Percentiles rank a stretch among this genome's conserved stretches.
Conservation (phyloP, 169 alveolate species). For the Eimeria sp. region DNA sequence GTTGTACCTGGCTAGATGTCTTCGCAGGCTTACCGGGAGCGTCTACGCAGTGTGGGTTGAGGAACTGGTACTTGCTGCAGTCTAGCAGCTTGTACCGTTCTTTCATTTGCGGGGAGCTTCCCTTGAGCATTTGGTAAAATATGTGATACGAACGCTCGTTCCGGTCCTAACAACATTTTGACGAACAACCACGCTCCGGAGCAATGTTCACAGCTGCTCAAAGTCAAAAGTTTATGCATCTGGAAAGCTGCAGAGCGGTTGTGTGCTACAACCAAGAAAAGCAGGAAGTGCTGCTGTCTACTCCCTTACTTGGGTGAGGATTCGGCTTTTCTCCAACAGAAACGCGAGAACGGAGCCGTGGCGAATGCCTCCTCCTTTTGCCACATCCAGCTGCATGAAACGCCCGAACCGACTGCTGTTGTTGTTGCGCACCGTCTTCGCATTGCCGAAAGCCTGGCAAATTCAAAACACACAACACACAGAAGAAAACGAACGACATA, state of each 20-base stretch:
- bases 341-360: slow-evolving; percentile 96
- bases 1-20: neutral
- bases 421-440: slow-evolving; percentile 98
- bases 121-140: slow-evolving; percentile 97
- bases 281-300: slow-evolving; percentile 78
- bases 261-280: too few species aligned
- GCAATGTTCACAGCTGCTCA: neutral
- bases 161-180: slow-evolving; percentile 62
- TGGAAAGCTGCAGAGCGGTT: too few species aligned
- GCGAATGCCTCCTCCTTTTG: slow-evolving; percentile 94
- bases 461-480: slow-evolving; percentile 94
- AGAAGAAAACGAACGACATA: slow-evolving; percentile 92
- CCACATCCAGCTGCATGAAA: slow-evolving; percentile 94
- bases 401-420: slow-evolving; percentile 99
- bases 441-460: slow-evolving; percentile 99
- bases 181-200: neutral
- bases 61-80: slow-evolving; percentile 88
- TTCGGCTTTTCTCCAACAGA: slow-evolving; percentile 98
- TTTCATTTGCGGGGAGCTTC: slow-evolving; percentile 92
- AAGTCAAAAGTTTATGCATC: neutral
- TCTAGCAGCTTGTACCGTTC: slow-evolving; percentile 88
- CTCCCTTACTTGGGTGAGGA: slow-evolving; percentile 90
- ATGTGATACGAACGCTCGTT: slow-evolving; percentile 98
- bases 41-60: slow-evolving; percentile 94
- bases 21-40: slow-evolving; percentile 86